These are phyloP conservation scores for Blastobotrys attinorum DNA, from an alignment of 805 yeast genomes.

Conservation along the genomic window DNA sequence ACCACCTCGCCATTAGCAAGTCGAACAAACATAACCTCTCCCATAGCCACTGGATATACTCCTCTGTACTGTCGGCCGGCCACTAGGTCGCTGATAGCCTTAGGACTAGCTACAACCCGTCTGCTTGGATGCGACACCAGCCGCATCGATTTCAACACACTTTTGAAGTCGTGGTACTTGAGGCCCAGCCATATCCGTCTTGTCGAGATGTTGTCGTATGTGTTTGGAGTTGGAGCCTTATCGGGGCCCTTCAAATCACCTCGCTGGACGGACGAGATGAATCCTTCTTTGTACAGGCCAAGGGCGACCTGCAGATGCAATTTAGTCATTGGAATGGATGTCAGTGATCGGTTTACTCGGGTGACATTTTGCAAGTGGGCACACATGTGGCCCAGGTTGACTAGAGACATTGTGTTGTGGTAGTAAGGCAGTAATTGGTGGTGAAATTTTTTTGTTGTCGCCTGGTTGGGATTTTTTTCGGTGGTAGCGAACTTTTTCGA, in stretches of 20 bases:
- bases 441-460: neutral
- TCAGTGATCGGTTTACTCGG: slow-evolving; percentile 61
- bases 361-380: slow-evolving; percentile 86
- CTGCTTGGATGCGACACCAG: slow-evolving; percentile 82
- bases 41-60: slow-evolving; percentile 77
- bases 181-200: slow-evolving; percentile 88
- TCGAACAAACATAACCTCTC: slow-evolving; percentile 73
- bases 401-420: slow-evolving; percentile 62
- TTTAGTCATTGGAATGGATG: slow-evolving; percentile 76
- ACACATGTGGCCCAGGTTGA: slow-evolving; percentile 73
- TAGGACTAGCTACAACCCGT: slow-evolving; percentile 51
- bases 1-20: slow-evolving; percentile 46
- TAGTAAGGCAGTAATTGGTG: slow-evolving; percentile 3
- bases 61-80: slow-evolving; percentile 68
- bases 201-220: slow-evolving; percentile 78
- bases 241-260: slow-evolving; percentile 88
- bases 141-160: slow-evolving; percentile 65
- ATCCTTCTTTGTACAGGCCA: slow-evolving; percentile 86
- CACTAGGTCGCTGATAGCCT: slow-evolving; percentile 66
- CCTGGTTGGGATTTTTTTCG: neutral
- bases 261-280: slow-evolving; percentile 71
- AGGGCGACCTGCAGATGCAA: slow-evolving; percentile 76
- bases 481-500: neutral
- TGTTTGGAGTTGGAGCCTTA: slow-evolving; percentile 44
- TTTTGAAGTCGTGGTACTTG: slow-evolving; percentile 72